phyloP scores from a whole-genome alignment of 2,329 filamentous ascomycete genomes.

The Diplodia sapinea region DNA sequence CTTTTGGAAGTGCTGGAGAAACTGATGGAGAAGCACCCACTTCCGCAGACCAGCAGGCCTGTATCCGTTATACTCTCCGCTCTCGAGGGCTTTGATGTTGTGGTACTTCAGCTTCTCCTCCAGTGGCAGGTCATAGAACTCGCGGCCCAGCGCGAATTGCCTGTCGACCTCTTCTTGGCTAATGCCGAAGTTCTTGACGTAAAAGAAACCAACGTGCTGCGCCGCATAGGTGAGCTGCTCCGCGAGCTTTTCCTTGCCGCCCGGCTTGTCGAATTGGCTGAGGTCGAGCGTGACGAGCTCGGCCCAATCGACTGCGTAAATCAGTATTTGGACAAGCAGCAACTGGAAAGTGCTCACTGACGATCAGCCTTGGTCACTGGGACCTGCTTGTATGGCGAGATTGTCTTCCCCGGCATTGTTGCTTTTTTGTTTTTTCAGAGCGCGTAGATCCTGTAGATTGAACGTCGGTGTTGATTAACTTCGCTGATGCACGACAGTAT shows the following conservation, averaged over 20 bases:
- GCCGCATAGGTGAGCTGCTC: constrained; percentile 63
- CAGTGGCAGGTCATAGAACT: constrained; percentile 62
- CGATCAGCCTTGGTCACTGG: constrained; percentile 42
- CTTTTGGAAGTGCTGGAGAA: neutral
- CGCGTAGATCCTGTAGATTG: neutral
- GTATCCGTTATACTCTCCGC: constrained; percentile 64
- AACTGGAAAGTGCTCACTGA: constrained; percentile 15
- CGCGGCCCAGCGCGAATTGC: constrained; percentile 66
- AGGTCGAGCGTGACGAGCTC: constrained; percentile 65
- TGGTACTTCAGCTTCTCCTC: constrained; percentile 66
- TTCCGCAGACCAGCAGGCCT: constrained; percentile 53
- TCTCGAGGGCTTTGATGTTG: constrained; percentile 42
- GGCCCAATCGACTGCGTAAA: constrained; percentile 54
- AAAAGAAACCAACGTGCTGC: constrained; percentile 63
- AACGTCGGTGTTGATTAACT: neutral
- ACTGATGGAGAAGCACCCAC: neutral
- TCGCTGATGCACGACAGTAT: constrained; percentile 16
- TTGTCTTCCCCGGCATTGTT: constrained; percentile 33
- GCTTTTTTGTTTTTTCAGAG: constrained; percentile 6
- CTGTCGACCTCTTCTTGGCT: constrained; percentile 64
- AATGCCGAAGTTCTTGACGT: constrained; percentile 66
- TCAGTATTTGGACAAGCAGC: neutral
- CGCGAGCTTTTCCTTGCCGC: constrained; percentile 61
- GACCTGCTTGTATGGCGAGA: constrained; percentile 41
- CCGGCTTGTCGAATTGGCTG: constrained; percentile 59